Evolutionary conservation across 2,329 filamentous ascomycete genomes (phyloP).

Genomic region (Colletotrichum lindemuthianum): DNA sequence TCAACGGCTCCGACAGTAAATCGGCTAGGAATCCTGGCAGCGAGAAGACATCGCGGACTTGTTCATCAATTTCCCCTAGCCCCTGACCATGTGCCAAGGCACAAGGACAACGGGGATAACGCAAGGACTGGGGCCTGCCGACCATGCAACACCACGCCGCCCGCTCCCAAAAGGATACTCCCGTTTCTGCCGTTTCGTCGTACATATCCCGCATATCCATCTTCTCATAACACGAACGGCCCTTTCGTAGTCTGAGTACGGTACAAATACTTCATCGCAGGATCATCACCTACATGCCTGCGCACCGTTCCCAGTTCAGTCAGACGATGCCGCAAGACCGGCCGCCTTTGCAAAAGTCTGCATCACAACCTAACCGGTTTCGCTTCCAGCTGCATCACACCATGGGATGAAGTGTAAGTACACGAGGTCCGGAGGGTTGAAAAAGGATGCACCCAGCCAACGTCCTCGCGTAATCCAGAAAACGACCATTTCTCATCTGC

Average conservation of each 20-base stretch:
- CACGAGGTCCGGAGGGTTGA: not conserved
- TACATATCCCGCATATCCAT: slow-evolving; percentile 36
- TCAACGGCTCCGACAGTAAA: slow-evolving; percentile 11
- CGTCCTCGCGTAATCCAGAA: no score
- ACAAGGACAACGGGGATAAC: slow-evolving; percentile 23
- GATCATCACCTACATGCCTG: slow-evolving; percentile 14
- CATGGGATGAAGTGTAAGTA: slow-evolving; percentile 17
- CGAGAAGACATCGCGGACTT: not conserved
- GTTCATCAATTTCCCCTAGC: not conserved
- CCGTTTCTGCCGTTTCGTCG: slow-evolving; percentile 35
- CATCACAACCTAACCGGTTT: slow-evolving; percentile 25
- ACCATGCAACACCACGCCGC: slow-evolving; percentile 36
- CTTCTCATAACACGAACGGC: slow-evolving; percentile 24
- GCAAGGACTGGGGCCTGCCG: slow-evolving; percentile 34
- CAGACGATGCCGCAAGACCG: slow-evolving; percentile 5
- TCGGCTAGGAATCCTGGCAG: slow-evolving; percentile 4
- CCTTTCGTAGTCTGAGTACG: slow-evolving; percentile 6
- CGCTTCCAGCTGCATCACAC: slow-evolving; percentile 28
- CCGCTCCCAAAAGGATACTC: slow-evolving; percentile 37
- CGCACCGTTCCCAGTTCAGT: slow-evolving; percentile 1
- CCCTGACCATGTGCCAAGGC: slow-evolving; percentile 26
- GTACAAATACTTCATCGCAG: slow-evolving; percentile 7
- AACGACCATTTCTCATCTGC: no score
- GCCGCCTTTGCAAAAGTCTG: slow-evolving; percentile 8
- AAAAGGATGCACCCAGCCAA: no score